Evolutionary conservation across 2,329 filamentous ascomycete species (phyloP), one percentile per base, ranked within the genome.

Genomic region (Hymenoscyphus occultus): DNA sequence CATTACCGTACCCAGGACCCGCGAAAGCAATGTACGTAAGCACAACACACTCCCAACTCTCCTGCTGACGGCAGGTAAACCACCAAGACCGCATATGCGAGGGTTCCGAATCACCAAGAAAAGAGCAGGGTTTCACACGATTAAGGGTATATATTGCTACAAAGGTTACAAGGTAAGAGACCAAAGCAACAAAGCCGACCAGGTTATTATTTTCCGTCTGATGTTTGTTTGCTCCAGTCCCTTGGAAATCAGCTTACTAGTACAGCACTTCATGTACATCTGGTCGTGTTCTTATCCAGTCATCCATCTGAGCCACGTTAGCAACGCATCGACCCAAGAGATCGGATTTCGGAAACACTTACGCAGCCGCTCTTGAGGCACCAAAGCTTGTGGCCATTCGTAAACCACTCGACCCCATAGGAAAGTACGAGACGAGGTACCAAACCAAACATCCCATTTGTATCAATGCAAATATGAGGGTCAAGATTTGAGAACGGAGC

Each of bases 381-480:
- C 94, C 95, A 75, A 97, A 95, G 2, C 87, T 88, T 56, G 93
- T 92, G 65, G 93, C 93, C 71, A 97, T 86, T 66, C 94, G 89
- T 70, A 99, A 80, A 54, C 95, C 92, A 63, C 89, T 91, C 64
- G 91, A 91, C 51, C 95, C 95, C 93, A 98, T 97, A 32, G 95
- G 95, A 74, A 98, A 98, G 78, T 99, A 99, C 79, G 92, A 96
- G 77, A 98, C 88, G 58, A 97, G 83, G 79, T 98, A 98, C 94
- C 94, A 98, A 58, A 92, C 70, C 69, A 98, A 82, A 68, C 90
- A 91, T 62, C 89, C 88, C 63, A 98, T 83, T 77, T 99, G 95
- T 71, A 93, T 80, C 66, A 97, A 83, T 67, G 92, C 88, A 28
- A 93, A 90, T 69, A 97, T 81, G 63, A 98, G 82, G 16, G 95